Evolutionary conservation across 768 basidiomycete genomes (phyloP), one percentile per base, ranked within the genome.

Genomic region (Leccinum disarticulatum): DNA sequence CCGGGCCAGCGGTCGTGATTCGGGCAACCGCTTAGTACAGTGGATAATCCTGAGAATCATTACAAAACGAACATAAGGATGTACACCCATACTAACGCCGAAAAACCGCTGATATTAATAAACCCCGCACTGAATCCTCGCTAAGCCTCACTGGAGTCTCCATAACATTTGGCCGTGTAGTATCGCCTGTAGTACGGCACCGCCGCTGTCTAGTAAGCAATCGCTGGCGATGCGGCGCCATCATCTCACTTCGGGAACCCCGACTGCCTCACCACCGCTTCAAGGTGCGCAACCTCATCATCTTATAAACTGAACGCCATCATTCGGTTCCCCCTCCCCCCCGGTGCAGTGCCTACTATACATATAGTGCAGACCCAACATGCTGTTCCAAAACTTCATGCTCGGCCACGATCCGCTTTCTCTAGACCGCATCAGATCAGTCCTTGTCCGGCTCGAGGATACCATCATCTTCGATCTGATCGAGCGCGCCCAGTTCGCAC

Each of bases 381-480:
- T 87, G 85, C 79, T 82, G 61, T 83, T 73, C 43, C 52, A 84
- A 62, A 95, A 93, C 70, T 91, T 89, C 63, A 83, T 84, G 74
- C 78, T 84, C 62, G 81, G 81, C 38, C 72, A 77, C 31, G 88
- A 95, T 70, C 92, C 95, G 2, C 82, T 98, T 14, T 91, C 89
- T 19, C 79, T 96, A n/a, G 90, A 94, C 51, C 81, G 86, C 61
- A 98, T 99, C 67, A 81, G 97, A 58, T 86, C 86, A 22, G 90
- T 95, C 51, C 80, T 99, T 15, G 87, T 82, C 62, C 84, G 97
- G 28, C 85, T 99, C 25, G 97, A 99, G 72, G 97, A 99, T 67
- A 99, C 96, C 22, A 98, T 99, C 79, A 98, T 98, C 74, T 99
- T 99, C 74, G 87, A 85, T 53, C 83, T 98, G 58, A 99, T 99